Base-by-base conservation (phyloP, 345 rosid species). In the Sonneratia alba region DNA sequence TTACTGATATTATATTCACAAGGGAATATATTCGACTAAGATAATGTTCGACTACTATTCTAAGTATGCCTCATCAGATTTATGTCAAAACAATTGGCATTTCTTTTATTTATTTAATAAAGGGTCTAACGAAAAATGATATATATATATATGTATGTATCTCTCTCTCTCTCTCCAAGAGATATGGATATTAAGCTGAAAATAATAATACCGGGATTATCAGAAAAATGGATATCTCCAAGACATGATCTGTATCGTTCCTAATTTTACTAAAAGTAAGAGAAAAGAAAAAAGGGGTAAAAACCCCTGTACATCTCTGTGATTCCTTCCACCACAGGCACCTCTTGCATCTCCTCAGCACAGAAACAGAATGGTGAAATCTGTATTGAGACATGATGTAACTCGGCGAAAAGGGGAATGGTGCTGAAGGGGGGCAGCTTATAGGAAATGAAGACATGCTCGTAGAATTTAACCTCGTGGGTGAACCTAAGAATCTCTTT, bases 401-500 rank as follows among this genome's bases (percentile, higher is more conserved):
- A 56, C 62, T 19, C 62, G 62, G n/a, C 55, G 55, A 49, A 27
- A 27, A 27, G 32, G 32, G 32, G 32, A 27, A 27, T 27, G 32
- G 32, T 27, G 32, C 32, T 27, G 32, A 27, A 27, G 32, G 32
- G 32, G 32, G 32, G 32, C 32, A 27, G 32, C 32, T 27, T 27
- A 27, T 27, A 27, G 32, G 32, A 27, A 27, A 27, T 27, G 32
- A 27, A 27, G 32, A 27, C 32, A 27, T 27, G 32, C 32, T 27
- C 13, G 22, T 2, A 59, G 22, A 15, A 59, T 22, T 21, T 7
- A 59, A 6, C n/a, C 22, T n/a, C 5, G 3, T 7, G 6, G 27
- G 1, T 22, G 62, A 21, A 22, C 64, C 64, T 70, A 83, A 18
- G 84, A 78, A 74, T 73, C 81, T 66, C 53, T 81, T 79, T 82